Evolutionary conservation across 106 monocot genomes (phyloP).

Genomic region (Agapanthus africanus): DNA sequence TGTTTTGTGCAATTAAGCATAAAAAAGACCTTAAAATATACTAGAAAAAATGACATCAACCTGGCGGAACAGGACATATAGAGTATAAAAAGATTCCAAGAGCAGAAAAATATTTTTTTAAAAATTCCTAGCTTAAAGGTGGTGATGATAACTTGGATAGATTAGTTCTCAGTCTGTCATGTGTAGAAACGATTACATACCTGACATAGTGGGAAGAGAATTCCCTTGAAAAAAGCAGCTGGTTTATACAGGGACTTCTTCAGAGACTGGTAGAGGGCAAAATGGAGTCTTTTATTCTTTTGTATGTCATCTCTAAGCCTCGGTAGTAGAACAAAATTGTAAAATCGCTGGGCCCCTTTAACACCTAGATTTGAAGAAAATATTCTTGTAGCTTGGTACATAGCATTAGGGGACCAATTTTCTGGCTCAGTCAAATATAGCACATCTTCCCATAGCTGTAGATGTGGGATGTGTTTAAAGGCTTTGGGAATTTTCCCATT

Average conservation of each 20-base stretch:
- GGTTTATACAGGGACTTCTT: slow-evolving; percentile 93
- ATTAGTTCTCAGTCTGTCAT: neutral
- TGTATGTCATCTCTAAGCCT: slow-evolving; percentile 89
- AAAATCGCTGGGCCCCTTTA: slow-evolving; percentile 65
- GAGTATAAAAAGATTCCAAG: no score
- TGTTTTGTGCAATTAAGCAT: no score
- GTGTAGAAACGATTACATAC: slow-evolving; percentile 18
- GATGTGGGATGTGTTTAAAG: slow-evolving; percentile 73
- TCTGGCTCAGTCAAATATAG: slow-evolving; percentile 81
- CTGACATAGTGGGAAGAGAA: slow-evolving; percentile 88
- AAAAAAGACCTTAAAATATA: no score
- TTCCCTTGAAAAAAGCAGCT: slow-evolving; percentile 90
- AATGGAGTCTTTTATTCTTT: slow-evolving; percentile 90
- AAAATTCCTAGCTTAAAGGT: no score
- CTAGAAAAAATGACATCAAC: no score
- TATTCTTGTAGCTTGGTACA: slow-evolving; percentile 88
- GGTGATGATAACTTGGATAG: neutral
- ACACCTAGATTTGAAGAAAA: slow-evolving; percentile 75
- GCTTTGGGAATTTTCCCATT: slow-evolving; percentile 87
- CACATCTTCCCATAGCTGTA: slow-evolving; percentile 81
- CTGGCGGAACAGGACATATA: no score
- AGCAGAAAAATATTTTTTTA: no score
- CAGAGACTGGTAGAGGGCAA: slow-evolving; percentile 80
- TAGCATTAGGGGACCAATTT: slow-evolving; percentile 92
- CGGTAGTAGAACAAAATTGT: slow-evolving; percentile 70